A percentile compares a stretch with the other conserved stretches of the same genome.
Evolutionary conservation across 1,139 yeast species (phyloP).

Genomic region (Debaryomyces subglobosus): DNA sequence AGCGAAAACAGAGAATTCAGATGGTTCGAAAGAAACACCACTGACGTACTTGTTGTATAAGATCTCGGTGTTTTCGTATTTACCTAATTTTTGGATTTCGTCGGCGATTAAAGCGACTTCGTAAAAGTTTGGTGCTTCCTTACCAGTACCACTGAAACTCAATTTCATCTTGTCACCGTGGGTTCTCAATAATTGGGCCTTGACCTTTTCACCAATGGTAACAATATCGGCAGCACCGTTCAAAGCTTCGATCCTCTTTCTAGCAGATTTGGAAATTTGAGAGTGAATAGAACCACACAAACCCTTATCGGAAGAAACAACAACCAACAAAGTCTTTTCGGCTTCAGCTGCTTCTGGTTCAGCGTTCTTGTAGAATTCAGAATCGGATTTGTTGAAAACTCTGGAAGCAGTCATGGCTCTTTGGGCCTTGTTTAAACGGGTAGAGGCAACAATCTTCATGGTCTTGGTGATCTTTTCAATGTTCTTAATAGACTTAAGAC

Average conservation of each 20-base stretch:
- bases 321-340: conserved; percentile 73
- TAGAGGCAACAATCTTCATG: conserved; percentile 98
- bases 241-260: conserved; percentile 60
- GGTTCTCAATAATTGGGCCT: conserved; percentile 85
- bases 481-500: conserved; percentile 97
- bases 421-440: conserved; percentile 95
- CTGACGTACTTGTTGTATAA: conserved; percentile 86
- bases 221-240: conserved; percentile 77
- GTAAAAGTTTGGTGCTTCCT: conserved; percentile 91
- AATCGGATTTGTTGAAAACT: conserved; percentile 78
- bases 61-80: conserved; percentile 78
- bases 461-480: conserved; percentile 99
- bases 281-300: conserved; percentile 98
- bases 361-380: conserved; percentile 78
- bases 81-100: conserved; percentile 69
- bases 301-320: conserved; percentile 96
- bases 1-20: conserved; percentile 66
- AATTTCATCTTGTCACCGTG: conserved; percentile 69
- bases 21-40: conserved; percentile 90
- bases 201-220: conserved; percentile 92
- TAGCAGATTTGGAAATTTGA: conserved; percentile 87
- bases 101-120: conserved; percentile 91
- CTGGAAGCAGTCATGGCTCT: conserved; percentile 91
- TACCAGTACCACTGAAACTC: conserved; percentile 89
- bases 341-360: conserved; percentile 65